Conservation (phyloP, 2,329 filamentous ascomycete genomes). For the Onygenales sp. region DNA sequence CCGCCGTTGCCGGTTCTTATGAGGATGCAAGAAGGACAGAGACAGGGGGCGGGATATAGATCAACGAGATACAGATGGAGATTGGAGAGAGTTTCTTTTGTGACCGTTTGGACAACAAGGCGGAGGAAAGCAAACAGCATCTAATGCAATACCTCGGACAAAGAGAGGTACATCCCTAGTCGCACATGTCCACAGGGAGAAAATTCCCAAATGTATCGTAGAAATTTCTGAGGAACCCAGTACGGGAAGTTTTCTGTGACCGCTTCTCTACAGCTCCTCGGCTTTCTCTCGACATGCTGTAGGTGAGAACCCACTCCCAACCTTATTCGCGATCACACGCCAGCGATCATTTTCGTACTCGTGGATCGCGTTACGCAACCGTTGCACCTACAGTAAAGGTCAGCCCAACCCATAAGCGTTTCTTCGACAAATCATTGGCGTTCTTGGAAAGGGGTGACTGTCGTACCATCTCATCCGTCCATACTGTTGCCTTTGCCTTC, state of each 20-base stretch:
- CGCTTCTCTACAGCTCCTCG: constrained; percentile 42
- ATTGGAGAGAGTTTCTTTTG: background rate
- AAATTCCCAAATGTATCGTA: background rate
- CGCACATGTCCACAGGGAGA: constrained; percentile 8
- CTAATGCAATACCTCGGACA: constrained; percentile 4
- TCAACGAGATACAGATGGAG: background rate
- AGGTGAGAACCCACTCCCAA: constrained; percentile 82
- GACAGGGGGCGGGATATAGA: background rate
- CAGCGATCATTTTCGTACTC: constrained; percentile 61
- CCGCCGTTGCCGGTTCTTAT: background rate
- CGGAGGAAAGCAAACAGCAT: background rate
- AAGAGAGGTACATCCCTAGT: constrained; percentile 7
- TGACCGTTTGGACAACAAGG: background rate
- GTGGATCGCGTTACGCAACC: constrained; percentile 29
- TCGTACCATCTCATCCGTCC: constrained; percentile 82
- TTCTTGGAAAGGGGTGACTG: constrained; percentile 1
- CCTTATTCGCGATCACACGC: constrained; percentile 83
- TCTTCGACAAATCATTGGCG: background rate
- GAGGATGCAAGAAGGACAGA: background rate
- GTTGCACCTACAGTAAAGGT: constrained; percentile 22
- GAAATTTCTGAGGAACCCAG: background rate
- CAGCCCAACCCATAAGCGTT: constrained; percentile 1
- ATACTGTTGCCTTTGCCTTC: constrained; percentile 85
- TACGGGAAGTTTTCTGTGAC: background rate
- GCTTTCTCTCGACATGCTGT: constrained; percentile 77